A percentile compares a stretch with the other conserved stretches of the same genome.
Evolutionary conservation across 139 green algal species (phyloP).

Genomic region (Chlamydomonas sp.): DNA sequence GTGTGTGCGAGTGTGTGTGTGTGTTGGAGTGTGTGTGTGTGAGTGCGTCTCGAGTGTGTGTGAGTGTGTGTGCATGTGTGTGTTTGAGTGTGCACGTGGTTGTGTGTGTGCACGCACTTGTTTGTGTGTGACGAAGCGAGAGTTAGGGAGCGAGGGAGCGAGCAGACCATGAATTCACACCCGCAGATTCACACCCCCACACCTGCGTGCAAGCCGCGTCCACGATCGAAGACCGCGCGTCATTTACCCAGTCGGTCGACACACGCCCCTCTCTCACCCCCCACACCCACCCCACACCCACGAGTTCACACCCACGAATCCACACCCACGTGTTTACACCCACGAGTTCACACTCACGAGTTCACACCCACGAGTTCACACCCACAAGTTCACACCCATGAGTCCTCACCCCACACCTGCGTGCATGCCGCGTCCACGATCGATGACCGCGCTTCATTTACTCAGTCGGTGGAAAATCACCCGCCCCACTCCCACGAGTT

Average conservation of each 20-base stretch:
- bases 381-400: neutral
- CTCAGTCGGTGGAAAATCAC: constrained; percentile 28
- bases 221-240: neutral
- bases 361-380: neutral
- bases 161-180: neutral
- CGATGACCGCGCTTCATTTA: constrained; percentile 63
- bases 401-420: constrained; percentile 26
- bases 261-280: too few relatives aligned
- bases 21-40: too few relatives aligned
- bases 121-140: neutral
- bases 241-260: neutral
- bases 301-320: too few relatives aligned
- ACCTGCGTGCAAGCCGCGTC: constrained; percentile 31
- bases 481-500: neutral
- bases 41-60: too few relatives aligned
- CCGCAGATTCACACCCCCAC: too few relatives aligned
- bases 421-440: constrained; percentile 78
- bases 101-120: constrained; percentile 1
- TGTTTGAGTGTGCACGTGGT: neutral
- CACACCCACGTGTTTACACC: neutral
- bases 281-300: too few relatives aligned
- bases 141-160: neutral
- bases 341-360: neutral
- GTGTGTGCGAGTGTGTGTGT: too few relatives aligned
- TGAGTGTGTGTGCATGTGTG: neutral